Percentiles rank a stretch among this genome's conserved stretches.
phyloP scores from a whole-genome alignment of 2,329 filamentous ascomycete species.

The Aspergillus ochraceus region DNA sequence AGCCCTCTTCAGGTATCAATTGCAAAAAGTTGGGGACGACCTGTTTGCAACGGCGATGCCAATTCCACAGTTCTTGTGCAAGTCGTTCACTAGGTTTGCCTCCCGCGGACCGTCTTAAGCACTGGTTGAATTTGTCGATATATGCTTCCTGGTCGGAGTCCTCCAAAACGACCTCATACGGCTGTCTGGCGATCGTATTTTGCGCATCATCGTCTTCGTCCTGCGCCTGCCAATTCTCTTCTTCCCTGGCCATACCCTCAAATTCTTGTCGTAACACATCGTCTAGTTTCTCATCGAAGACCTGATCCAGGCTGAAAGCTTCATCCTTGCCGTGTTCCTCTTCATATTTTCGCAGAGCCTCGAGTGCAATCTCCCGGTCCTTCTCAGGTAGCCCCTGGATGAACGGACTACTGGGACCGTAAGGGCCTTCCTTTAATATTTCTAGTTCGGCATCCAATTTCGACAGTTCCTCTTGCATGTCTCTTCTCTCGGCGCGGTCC shows the following conservation, averaged over 20 bases:
- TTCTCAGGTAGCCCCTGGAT: conserved; percentile 43
- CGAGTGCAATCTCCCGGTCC: conserved; percentile 42
- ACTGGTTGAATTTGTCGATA: conserved; percentile 41
- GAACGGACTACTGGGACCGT: conserved; percentile 44
- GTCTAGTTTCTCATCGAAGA: conserved; percentile 45
- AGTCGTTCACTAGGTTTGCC: conserved; percentile 30
- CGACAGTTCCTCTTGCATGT: conserved; percentile 39
- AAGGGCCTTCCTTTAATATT: conserved; percentile 43
- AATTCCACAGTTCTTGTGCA: conserved; percentile 48
- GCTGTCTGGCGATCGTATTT: conserved; percentile 15
- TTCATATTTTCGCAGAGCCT: conserved; percentile 45
- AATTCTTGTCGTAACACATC: conserved; percentile 41
- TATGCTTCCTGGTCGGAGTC: conserved; percentile 40
- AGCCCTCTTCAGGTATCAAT: conserved; percentile 60
- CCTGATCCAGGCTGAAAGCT: conserved; percentile 31
- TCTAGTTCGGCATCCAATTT: conserved; percentile 43
- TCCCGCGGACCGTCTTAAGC: conserved; percentile 31
- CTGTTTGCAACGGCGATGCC: conserved; percentile 52
- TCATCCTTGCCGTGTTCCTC: conserved; percentile 33
- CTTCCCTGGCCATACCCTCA: conserved; percentile 35
- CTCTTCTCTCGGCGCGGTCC: conserved; percentile 36
- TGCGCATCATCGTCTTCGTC: conserved; percentile 21
- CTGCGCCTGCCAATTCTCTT: conserved; percentile 37
- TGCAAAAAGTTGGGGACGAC: conserved; percentile 49
- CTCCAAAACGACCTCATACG: conserved; percentile 32